Base-by-base conservation (phyloP, 2,329 filamentous ascomycete species). In the Blumeriella jaapii region DNA sequence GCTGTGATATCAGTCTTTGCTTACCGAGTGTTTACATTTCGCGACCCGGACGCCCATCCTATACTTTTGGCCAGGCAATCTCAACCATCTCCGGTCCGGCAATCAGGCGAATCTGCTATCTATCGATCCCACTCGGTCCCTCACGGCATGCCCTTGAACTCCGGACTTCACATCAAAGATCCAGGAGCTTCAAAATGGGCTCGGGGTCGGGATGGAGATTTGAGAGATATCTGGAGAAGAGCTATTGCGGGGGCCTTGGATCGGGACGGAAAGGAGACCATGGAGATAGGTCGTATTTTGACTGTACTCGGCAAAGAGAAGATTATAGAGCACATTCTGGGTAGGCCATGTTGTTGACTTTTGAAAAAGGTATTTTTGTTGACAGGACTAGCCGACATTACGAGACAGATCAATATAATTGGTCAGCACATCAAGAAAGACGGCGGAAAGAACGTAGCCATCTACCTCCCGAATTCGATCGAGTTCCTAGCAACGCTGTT, bases 391-490 rank as follows among this genome's bases (percentile, higher is more conserved):
- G 75, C 78, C 37, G 77, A 85, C 43, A 61, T 95, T 31, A 89
- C 81, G 6, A 77, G 78, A 46, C 81, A 93, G 56, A 94, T 96
- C 58, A 87, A 83, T 58, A 69, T 91, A 17, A 75, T 96, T 51
- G 91, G 91, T 44, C 72, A 74, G 51, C 74, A 87, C 51, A 69
- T 84, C 47, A 65, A 82, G 38, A 72, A 82, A 49, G 72, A 81
- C 44, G 74, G 77, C 37, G 75, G 74, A 23, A 80, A 76, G 55
- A 79, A 76, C 31, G 82, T 96, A 19, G 91, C 86, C 43, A 71
- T 96, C 45, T 94, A 93, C 58, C 69, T 96, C 38, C 85, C 87
- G 27, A 95, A 98, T 65, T 94, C 86, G 29, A 68, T 93, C 51
- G 91, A 98, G 60, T 75, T 93, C 42, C 64, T 98, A 31, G 71